phyloP scores from a whole-genome alignment of 371 early-diverging fungal species.

The Circinella umbellata region DNA sequence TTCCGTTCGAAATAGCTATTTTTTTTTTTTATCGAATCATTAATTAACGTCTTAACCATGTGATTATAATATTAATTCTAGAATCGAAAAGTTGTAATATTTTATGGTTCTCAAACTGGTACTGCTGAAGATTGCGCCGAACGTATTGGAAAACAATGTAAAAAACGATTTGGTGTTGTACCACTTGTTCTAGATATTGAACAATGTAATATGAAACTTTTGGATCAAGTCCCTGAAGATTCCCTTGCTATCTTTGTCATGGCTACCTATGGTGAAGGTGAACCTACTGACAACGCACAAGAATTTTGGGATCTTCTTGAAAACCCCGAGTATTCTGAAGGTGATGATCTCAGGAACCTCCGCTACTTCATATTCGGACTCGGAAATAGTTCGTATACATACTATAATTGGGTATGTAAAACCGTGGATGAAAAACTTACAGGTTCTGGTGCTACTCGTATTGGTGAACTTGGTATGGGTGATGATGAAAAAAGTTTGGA shows the following conservation, averaged over 20 bases:
- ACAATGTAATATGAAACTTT: slow-evolving; percentile 77
- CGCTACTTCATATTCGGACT: slow-evolving; percentile 87
- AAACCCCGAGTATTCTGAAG: slow-evolving; percentile 64
- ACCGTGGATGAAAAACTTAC: slow-evolving; percentile 66
- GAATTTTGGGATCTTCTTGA: slow-evolving; percentile 79
- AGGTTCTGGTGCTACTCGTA: slow-evolving; percentile 72
- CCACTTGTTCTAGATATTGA: slow-evolving; percentile 81
- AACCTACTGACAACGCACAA: slow-evolving; percentile 87
- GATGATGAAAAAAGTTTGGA: slow-evolving; percentile 93
- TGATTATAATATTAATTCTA: slow-evolving; percentile 13
- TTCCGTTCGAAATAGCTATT: not conserved
- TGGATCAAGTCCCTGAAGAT: slow-evolving; percentile 64
- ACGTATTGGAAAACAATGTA: slow-evolving; percentile 80
- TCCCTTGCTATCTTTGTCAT: slow-evolving; percentile 75
- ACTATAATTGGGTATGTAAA: slow-evolving; percentile 82
- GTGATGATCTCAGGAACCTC: slow-evolving; percentile 56
- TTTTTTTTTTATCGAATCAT: not conserved
- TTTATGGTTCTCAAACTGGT: slow-evolving; percentile 95
- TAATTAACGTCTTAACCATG: not conserved
- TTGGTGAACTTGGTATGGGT: slow-evolving; percentile 86
- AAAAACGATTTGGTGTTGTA: slow-evolving; percentile 67
- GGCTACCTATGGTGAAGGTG: slow-evolving; percentile 88
- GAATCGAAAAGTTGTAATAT: slow-evolving; percentile 68
- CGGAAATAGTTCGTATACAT: slow-evolving; percentile 95
- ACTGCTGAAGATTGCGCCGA: slow-evolving; percentile 93